A percentile compares a stretch with the other conserved stretches of the same genome.
Conservation (phyloP, 2,329 filamentous ascomycete species). For the Ceratocystis harringtonii region DNA sequence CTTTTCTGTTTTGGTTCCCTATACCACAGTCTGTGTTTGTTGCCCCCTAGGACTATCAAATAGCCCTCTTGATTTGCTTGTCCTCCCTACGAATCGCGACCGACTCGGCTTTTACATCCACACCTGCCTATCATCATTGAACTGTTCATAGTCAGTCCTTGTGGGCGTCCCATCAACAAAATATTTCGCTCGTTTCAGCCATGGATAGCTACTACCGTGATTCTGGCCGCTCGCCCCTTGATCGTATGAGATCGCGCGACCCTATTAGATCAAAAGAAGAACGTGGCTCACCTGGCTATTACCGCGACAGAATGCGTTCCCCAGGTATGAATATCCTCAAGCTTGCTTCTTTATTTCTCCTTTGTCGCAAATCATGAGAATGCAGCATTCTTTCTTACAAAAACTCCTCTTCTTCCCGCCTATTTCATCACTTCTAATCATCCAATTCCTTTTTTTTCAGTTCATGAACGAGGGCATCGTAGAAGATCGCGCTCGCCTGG, state of each 20-base stretch:
- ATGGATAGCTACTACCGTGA: slow-evolving; percentile 48
- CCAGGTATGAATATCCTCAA: slow-evolving; percentile 42
- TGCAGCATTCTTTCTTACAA: background rate
- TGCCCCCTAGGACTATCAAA: slow-evolving; percentile 22
- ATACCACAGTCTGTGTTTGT: slow-evolving; percentile 19
- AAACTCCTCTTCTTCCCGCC: no score
- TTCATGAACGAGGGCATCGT: slow-evolving; percentile 41
- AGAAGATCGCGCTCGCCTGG: slow-evolving; percentile 56
- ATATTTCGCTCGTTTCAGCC: slow-evolving; percentile 15
- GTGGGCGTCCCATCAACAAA: background rate
- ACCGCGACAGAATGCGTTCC: slow-evolving; percentile 44
- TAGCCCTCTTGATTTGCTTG: slow-evolving; percentile 14
- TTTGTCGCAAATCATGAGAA: background rate
- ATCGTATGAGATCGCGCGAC: slow-evolving; percentile 38
- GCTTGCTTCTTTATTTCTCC: background rate
- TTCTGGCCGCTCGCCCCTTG: slow-evolving; percentile 37
- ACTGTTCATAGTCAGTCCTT: background rate
- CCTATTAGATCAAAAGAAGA: slow-evolving; percentile 38
- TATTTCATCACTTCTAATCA: background rate
- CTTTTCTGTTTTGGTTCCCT: slow-evolving; percentile 19
- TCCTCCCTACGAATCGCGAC: background rate
- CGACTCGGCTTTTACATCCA: background rate
- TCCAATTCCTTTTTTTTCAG: slow-evolving; percentile 25
- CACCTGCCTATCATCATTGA: background rate
- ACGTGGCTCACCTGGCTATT: slow-evolving; percentile 33